Base-by-base conservation (phyloP, 2,329 filamentous ascomycete species). In the Alternaria triticina region DNA sequence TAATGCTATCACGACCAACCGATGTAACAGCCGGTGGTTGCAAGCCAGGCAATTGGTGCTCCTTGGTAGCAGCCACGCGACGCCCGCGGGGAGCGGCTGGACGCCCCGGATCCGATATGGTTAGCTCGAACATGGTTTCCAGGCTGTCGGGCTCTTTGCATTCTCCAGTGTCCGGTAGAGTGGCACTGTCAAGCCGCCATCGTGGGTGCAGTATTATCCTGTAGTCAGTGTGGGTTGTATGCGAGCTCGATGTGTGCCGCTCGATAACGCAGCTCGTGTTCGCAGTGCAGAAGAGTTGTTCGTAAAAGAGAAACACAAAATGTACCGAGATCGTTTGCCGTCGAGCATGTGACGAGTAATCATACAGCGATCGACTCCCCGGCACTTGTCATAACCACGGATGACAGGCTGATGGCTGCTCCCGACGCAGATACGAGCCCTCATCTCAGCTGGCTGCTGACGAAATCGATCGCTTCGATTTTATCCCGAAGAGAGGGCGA, bases 161-260 rank as follows among this genome's bases (percentile, higher is more conserved):
- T 64, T 62, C 61, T 71, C 70, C 73, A 72, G 72, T 73, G 68
- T 75, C 74, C 75, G 76, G 68, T 70, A 71, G 67, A 70, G 72
- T 78, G 77, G 77, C 71, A 74, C 71, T 74, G 70, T 71, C 70
- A 74, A 68, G 73, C 75, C 74, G 71, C 67, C 70, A 73, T 74
- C 61, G 70, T 75, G 74, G 74, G 66, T 70, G 68, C 60, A 65
- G 66, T 67, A 61, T 69, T 62, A 57, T 67, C 70, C 72, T 71
- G 70, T 74, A 69, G 58, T 70, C 64, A 66, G 60, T 70, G 72
- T 68, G 72, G 69, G 66, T 66, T 49, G 54, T 23, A 50, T 23
- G 51, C 54, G 58, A 44, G 45, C 45, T 40, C 33, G 59, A 30
- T 57, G 27, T 45, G 27, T 51, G 49, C 60, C 25, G 30, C 47